Evolutionary conservation across 163 green algal species (phyloP), one percentile per base, ranked within the genome.

Genomic region (Scenedesmus sp.): DNA sequence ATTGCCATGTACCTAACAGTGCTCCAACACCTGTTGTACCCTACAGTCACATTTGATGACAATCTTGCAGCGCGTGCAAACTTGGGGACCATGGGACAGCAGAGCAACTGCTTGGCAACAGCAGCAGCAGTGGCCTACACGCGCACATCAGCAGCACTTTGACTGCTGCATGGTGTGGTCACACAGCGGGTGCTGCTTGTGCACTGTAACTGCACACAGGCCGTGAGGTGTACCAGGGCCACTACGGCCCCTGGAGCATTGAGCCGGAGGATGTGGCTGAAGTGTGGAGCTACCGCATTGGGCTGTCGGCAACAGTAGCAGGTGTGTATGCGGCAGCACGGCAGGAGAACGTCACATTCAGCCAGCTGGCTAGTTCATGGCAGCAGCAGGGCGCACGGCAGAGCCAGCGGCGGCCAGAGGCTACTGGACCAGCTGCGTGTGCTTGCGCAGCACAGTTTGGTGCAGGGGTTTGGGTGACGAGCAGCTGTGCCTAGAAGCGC

Each of bases 161-260:
- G 16, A 26, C 62, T 70, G 62, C 4, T 15, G 16, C 62, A 4
- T 15, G 18, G 62, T 70, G 34, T 46, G 34, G 34, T 46, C 34
- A 46, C 34, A 46, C 34, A 46, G 34, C 34, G 34, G 34, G 34
- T 46, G 34, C 34, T 46, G 4, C 7, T 12, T 12, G 70, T 79
- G 70, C 23, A 15, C 23, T 79, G 23, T 52, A 52, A 23, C 4
- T 23, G 1, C 13, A 76, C 66, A 5, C 67, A 79, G 70, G 70
- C 23, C 70, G 70, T 66, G 84, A 94, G 84, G 94, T 96, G n/a
- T 97, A 96, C 90, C 64, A 95, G n/a, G 96, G 96, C 18, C 57
- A 93, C 4, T 97, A 94, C 84, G 95, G 96, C 0, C 88, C 92
- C 2, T 97, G 95, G 95, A 92, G 18, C 23, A 87, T 97, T 6